Base-by-base conservation (phyloP, 2,329 filamentous ascomycete species). In the Plectosphaerella cucumerina region DNA sequence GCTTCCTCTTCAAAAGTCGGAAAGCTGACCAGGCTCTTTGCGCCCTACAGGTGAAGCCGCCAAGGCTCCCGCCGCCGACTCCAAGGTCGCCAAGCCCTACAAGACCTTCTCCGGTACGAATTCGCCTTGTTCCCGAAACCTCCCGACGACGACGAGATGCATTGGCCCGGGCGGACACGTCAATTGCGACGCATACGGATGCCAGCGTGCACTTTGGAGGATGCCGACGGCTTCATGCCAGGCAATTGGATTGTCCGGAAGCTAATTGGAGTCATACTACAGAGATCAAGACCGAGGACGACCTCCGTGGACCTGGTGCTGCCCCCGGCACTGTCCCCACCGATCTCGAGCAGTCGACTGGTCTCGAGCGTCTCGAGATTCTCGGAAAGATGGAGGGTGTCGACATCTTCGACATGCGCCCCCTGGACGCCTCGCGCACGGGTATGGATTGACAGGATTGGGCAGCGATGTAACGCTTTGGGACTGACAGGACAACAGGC, bases 341-440 rank as follows among this genome's bases (percentile, higher is more conserved):
- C 75, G 94, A 99, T 74, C 74, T 96, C 69, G 91, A 97, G 73
- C 94, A 99, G 74, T 77, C 94, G 54, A 97, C 94, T 63, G 94
- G 94, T 89, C 82, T 97, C 54, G 94, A 99, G 81, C 92, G 94
- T 84, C 84, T 99, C 63, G 94, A 99, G 77, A 94, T 99, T 67
- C 81, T 99, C 70, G 94, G 94, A 76, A 99, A 99, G 85, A 96
- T 97, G 88, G 90, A 97, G 81, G 92, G 94, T 60, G 79, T 97
- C 65, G 94, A 99, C 70, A 80, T 97, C 70, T 99, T 99, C 78
- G 92, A 99, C 77, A 96, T 97, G 94, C 87, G 85, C 74, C 94
- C 94, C 58, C 84, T 99, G 63, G 94, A 97, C 71, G 81, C 93
- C 58, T 94, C 88, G 71, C 86, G 94, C 68, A 83, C 82, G 73